Conservation (phyloP, 257 asterid species). For the Solanum pennellii region DNA sequence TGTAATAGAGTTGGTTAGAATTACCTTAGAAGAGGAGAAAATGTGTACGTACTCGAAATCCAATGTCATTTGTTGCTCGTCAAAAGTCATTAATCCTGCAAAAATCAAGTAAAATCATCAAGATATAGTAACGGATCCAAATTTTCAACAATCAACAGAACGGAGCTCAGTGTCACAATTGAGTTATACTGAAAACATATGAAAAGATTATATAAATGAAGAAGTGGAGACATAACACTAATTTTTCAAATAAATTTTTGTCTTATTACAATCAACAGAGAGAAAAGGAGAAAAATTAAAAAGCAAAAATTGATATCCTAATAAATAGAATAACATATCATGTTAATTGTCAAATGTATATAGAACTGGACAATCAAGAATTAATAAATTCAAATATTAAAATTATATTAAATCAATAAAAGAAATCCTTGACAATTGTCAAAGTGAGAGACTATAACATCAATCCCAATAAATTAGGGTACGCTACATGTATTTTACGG, state of each 20-base stretch:
- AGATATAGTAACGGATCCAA: not conserved
- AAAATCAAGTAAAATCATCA: not conserved
- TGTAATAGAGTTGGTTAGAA: not conserved
- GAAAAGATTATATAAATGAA: too few species aligned
- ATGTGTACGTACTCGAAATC: not conserved
- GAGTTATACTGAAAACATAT: not conserved
- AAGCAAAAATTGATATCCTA: not conserved
- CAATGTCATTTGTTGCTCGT: not conserved
- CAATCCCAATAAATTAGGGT: not conserved
- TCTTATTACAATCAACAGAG: not conserved
- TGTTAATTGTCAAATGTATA: not conserved
- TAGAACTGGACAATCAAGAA: not conserved
- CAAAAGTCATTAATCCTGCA: not conserved
- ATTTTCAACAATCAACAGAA: not conserved
- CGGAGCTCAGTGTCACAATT: not conserved
- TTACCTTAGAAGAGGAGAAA: not conserved
- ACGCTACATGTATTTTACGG: too few species aligned
- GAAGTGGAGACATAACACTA: not conserved
- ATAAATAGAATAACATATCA: not conserved
- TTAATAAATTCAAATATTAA: not conserved
- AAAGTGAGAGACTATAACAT: not conserved
- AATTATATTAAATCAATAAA: too few species aligned
- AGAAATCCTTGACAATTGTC: not conserved
- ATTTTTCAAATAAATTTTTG: not conserved
- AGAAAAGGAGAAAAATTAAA: not conserved